Evolutionary conservation across 2,329 filamentous ascomycete species (phyloP).

Genomic region (Magnaporthiopsis poae): DNA sequence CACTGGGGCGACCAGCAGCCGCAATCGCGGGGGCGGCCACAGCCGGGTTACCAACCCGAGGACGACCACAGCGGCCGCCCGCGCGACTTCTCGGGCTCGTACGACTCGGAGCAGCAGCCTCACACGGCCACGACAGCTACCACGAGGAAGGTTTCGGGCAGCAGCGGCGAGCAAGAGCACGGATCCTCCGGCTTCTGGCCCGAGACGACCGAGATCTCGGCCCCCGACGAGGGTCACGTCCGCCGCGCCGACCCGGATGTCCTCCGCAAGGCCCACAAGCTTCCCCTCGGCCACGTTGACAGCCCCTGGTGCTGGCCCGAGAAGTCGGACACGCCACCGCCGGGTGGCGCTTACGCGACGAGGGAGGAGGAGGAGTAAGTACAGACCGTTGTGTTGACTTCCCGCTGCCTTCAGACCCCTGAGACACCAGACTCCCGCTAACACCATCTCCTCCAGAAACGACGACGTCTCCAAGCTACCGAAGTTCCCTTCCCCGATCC

Average conservation of each 20-base stretch:
- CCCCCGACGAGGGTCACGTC: background rate
- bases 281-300: background rate
- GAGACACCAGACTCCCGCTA: background rate
- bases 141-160: background rate
- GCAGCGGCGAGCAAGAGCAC: background rate
- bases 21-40: no score
- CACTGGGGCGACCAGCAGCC: background rate
- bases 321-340: background rate
- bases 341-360: background rate
- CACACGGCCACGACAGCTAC: background rate
- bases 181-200: background rate
- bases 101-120: background rate
- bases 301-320: constrained; percentile 7
- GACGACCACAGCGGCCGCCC: background rate
- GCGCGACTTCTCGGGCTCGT: background rate
- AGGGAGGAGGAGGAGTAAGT: background rate
- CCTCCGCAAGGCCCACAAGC: background rate
- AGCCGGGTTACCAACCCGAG: background rate
- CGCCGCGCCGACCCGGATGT: background rate
- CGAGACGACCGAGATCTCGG: constrained; percentile 1
- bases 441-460: background rate
- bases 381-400: background rate
- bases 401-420: background rate
- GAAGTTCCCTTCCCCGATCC: background rate
- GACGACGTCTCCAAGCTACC: background rate